phyloP scores from a whole-genome alignment of 768 basidiomycete species.

The Tulasnella sp. region DNA sequence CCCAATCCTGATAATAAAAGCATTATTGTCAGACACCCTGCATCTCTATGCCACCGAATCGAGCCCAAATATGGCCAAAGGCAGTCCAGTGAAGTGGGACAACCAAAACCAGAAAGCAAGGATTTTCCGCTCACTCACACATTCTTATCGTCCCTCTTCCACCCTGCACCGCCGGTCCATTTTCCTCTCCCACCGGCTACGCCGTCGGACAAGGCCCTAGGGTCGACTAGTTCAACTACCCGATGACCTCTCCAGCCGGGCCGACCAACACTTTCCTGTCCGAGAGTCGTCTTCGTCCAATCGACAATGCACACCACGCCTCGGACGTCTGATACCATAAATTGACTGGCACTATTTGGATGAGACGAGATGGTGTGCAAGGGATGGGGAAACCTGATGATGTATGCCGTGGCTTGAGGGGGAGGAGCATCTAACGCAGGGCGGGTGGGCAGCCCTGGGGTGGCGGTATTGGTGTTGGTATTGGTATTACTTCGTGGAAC shows the following conservation, averaged over 20 bases:
- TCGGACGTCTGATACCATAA: slow-evolving; percentile 65
- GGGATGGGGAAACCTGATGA: slow-evolving; percentile 54
- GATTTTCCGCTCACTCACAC: slow-evolving; percentile 48
- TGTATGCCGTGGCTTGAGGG: slow-evolving; percentile 50
- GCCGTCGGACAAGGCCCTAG: slow-evolving; percentile 50
- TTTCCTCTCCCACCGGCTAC: slow-evolving; percentile 40
- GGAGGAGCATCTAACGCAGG: slow-evolving; percentile 32
- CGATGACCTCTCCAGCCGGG: slow-evolving; percentile 50
- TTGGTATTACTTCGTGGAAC: slow-evolving; percentile 30
- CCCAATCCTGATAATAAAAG: slow-evolving; percentile 48
- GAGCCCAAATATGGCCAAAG: background rate
- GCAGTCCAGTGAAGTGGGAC: too few relatives aligned
- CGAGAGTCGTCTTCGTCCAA: slow-evolving; percentile 59
- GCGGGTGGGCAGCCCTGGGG: background rate
- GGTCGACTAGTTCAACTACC: slow-evolving; percentile 65
- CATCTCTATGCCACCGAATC: too few relatives aligned
- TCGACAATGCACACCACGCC: slow-evolving; percentile 73
- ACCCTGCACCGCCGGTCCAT: slow-evolving; percentile 55
- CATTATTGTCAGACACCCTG: background rate
- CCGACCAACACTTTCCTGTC: slow-evolving; percentile 37
- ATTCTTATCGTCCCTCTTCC: slow-evolving; percentile 61
- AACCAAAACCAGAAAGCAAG: too few relatives aligned
- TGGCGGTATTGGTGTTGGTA: slow-evolving; percentile 29
- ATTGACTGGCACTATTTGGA: slow-evolving; percentile 60
- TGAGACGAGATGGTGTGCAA: slow-evolving; percentile 62